Conservation (phyloP, 805 yeast genomes). For the Lachancea sp. region DNA sequence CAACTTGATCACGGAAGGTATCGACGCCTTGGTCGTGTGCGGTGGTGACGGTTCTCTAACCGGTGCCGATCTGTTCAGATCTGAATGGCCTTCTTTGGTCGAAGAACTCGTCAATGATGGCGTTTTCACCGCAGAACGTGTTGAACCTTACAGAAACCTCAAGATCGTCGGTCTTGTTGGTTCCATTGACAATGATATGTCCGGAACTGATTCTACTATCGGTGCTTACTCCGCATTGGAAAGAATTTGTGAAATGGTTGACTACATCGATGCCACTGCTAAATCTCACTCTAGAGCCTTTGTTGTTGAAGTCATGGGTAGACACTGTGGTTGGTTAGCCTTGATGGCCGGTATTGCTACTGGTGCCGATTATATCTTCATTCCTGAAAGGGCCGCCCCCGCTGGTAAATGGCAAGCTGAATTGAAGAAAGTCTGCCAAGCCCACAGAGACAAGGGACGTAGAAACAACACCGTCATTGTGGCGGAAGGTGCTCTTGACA, state of each 20-base stretch:
- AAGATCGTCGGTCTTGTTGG: constrained; percentile 94
- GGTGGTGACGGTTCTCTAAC: constrained; percentile 99
- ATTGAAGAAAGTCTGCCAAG: constrained; percentile 62
- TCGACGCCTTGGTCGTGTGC: constrained; percentile 91
- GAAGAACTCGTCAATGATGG: constrained; percentile 57
- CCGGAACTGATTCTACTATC: constrained; percentile 91
- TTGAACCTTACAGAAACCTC: constrained; percentile 57
- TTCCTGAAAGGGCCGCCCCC: constrained; percentile 89
- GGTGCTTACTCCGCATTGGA: constrained; percentile 94
- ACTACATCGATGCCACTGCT: constrained; percentile 96
- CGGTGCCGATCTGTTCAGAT: constrained; percentile 91
- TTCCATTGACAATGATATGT: constrained; percentile 97
- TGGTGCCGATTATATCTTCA: constrained; percentile 88
- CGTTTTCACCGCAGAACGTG: constrained; percentile 52
- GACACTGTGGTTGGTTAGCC: constrained; percentile 99
- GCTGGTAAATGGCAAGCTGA: constrained; percentile 73
- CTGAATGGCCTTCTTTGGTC: constrained; percentile 89
- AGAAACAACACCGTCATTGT: constrained; percentile 94
- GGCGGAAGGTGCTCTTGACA: constrained; percentile 95
- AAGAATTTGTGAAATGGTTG: constrained; percentile 88
- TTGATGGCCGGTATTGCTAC: constrained; percentile 96
- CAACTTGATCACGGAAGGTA: constrained; percentile 79
- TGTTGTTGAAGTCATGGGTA: constrained; percentile 97
- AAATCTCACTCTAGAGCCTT: constrained; percentile 95
- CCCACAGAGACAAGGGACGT: constrained; percentile 83